phyloP scores from a whole-genome alignment of 805 yeast species.

The Starmerella bombi region DNA sequence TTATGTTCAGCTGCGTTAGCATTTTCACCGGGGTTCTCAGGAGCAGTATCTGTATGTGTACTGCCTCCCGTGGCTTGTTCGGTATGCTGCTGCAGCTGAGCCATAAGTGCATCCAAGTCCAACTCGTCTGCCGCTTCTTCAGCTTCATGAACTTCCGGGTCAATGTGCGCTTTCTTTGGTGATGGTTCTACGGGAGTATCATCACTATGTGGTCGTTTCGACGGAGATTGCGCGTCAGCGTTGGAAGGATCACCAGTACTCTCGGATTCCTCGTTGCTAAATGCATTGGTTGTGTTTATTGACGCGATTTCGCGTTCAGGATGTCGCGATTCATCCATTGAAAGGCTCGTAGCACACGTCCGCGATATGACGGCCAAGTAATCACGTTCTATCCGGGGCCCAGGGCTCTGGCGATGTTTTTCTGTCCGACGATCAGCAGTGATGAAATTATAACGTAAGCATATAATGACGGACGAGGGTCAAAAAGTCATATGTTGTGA shows the following conservation, averaged over 20 bases:
- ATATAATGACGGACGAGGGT: too few species aligned
- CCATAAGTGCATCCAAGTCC: slow-evolving; percentile 22
- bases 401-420: slow-evolving; percentile 10
- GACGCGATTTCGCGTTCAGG: slow-evolving; percentile 8
- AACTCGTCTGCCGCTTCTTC: slow-evolving; percentile 13
- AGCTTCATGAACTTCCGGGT: not conserved
- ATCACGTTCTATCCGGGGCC: slow-evolving; percentile 11
- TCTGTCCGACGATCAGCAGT: slow-evolving; percentile 7
- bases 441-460: slow-evolving; percentile 2
- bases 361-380: not conserved
- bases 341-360: not conserved
- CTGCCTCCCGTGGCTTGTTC: slow-evolving; percentile 1
- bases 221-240: not conserved
- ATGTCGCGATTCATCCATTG: slow-evolving; percentile 14
- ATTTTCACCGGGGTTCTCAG: not conserved
- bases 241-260: too few species aligned
- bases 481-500: too few species aligned
- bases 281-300: not conserved
- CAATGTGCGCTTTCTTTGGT: not conserved
- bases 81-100: slow-evolving; percentile 21
- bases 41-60: not conserved
- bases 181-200: not conserved
- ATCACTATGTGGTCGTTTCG: not conserved
- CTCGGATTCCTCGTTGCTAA: not conserved
- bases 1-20: not conserved